These are phyloP conservation scores for Ustulina deusta DNA, from an alignment of 2,329 filamentous ascomycete species.

Conservation along the genomic window DNA sequence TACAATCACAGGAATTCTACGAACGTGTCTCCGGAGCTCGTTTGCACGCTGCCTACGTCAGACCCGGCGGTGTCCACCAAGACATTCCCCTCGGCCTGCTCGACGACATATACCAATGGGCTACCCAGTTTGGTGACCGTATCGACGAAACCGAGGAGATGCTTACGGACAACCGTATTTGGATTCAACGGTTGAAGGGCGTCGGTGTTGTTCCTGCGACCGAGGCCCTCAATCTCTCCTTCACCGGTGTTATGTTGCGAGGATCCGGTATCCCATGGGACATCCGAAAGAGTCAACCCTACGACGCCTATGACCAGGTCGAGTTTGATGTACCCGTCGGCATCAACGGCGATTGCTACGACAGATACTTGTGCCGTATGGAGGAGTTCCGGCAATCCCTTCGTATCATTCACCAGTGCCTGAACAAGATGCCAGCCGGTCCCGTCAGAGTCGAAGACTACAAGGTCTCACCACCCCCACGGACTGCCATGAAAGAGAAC, in stretches of 20 bases:
- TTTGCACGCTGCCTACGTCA: constrained; percentile 96
- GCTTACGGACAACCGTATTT: constrained; percentile 99
- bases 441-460: constrained; percentile 98
- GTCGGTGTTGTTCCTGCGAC: constrained; percentile 91
- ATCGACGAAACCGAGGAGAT: constrained; percentile 99
- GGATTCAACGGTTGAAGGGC: constrained; percentile 92
- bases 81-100: constrained; percentile 93
- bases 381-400: constrained; percentile 99
- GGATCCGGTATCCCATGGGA: constrained; percentile 97
- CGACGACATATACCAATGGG: constrained; percentile 99
- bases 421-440: constrained; percentile 98
- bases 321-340: constrained; percentile 98
- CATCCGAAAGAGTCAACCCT: constrained; percentile 94
- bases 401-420: constrained; percentile 97
- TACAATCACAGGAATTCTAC: constrained; percentile 86
- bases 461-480: constrained; percentile 96
- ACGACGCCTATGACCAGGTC: constrained; percentile 97
- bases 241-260: constrained; percentile 97
- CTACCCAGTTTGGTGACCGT: constrained; percentile 97
- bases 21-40: constrained; percentile 98
- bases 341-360: constrained; percentile 98
- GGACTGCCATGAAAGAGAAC: constrained; percentile 99
- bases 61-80: constrained; percentile 95
- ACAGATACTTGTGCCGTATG: constrained; percentile 99
- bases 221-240: constrained; percentile 97